Conservation (phyloP, 108 stramenopile species). For the Cyclostephanos tholiformis region DNA sequence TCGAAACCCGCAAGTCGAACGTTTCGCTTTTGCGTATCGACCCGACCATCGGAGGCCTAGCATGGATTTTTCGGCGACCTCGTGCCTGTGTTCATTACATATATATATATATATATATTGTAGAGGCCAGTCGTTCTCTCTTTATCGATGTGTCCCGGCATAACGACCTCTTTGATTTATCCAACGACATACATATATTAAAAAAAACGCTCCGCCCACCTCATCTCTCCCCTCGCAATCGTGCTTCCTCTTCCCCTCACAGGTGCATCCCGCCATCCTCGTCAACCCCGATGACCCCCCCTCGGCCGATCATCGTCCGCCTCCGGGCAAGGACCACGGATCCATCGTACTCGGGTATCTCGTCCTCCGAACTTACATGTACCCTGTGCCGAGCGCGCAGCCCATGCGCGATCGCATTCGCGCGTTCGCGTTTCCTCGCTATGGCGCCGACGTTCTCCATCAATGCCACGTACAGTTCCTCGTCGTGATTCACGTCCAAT, state of each 20-base stretch:
- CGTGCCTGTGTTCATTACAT: no score
- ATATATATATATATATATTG: no score
- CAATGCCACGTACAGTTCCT: conserved; percentile 30
- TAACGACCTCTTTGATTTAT: no score
- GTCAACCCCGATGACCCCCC: not conserved
- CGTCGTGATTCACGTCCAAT: conserved; percentile 4
- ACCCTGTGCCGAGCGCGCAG: conserved; percentile 18
- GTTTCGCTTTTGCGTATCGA: no score
- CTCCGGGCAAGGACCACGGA: not conserved
- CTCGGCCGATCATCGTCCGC: not conserved
- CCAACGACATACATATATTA: no score
- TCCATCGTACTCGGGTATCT: not conserved
- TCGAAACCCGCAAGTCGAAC: no score
- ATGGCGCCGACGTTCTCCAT: conserved; percentile 32
- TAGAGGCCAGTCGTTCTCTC: no score
- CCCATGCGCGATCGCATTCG: not conserved
- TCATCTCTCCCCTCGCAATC: no score
- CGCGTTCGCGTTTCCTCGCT: conserved; percentile 13
- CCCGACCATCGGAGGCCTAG: no score
- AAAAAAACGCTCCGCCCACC: no score
- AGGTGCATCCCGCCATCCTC: conserved; percentile 1
- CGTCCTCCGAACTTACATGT: conserved; percentile 11
- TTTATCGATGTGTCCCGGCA: no score
- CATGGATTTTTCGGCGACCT: no score
- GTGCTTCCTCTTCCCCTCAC: not conserved